Evolutionary conservation across 129 eudicot species (phyloP), one percentile per base, ranked within the genome.

Genomic region (Tanacetum coccineum): DNA sequence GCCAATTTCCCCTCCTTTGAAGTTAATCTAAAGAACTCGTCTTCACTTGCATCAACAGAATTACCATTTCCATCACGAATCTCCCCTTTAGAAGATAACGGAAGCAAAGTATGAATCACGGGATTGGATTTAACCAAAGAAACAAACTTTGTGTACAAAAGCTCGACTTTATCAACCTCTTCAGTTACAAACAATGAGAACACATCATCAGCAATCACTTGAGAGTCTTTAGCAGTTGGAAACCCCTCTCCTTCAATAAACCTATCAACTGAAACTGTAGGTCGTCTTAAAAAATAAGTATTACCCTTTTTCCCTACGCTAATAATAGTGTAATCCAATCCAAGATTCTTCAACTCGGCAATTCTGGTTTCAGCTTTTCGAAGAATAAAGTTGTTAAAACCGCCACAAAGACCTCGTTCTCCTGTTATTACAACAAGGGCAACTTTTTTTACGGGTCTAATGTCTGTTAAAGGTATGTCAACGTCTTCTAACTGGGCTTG

Each of bases 241-340:
- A 82, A 79, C 4, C 80, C 76, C 15, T 61, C 81, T 52, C 86
- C 87, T 68, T 79, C 89, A 6, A 90, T 64, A 21, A 80, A 87
- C 46, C 79, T 81, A 76, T 84, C 95, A 48, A 87, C 97, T 7
- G 55, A 30, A 66, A 82, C 20, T 39, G 17, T 11, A 9, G 74
- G 77, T 50, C 82, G 73, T 42, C 80, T 64, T 15, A 48, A 19
- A 13, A 87, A 87, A 75, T 90, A 85, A 1, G 85, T 61, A 62
- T 90, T 90, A 19, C 97, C 95, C 87, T 82, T 90, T 69, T 82
- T 90, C 1, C 95, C 95, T 9, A 90, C 86, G 46, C 97, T 90
- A 22, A 87, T 78, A 25, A 90, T 40, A 46, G 84, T 77, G 68
- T 73, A 81, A 51, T 77, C 91, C 13, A 90, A 13, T 18, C 92